Percentiles rank a stretch among this genome's conserved stretches.
Conservation (phyloP, 2,329 filamentous ascomycete genomes). For the Pseudogymnoascus sp. region DNA sequence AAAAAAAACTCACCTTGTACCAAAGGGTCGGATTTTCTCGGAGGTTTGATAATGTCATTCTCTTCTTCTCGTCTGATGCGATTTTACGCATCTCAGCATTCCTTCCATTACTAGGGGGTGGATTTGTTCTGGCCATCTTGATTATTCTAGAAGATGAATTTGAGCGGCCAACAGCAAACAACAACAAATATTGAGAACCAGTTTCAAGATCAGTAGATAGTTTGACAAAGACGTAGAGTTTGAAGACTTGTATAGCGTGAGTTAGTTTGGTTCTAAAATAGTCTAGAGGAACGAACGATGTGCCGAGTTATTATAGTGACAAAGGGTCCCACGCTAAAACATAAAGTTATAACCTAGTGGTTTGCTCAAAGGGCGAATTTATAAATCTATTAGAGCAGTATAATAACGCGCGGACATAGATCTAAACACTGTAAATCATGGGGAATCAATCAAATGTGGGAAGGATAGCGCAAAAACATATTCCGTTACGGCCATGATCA, state of each 20-base stretch:
- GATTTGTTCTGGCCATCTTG: neutral
- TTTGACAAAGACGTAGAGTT: neutral
- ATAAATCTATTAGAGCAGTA: neutral
- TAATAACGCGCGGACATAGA: neutral
- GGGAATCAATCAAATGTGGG: neutral
- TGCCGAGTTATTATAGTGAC: neutral
- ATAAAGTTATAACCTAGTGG: neutral
- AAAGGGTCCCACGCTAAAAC: neutral
- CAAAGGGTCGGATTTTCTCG: neutral
- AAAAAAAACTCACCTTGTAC: neutral
- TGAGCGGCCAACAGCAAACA: neutral
- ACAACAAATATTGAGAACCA: neutral
- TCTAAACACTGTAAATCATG: neutral
- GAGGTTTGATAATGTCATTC: neutral
- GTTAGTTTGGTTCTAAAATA: neutral
- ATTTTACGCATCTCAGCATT: neutral
- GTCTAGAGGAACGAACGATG: neutral
- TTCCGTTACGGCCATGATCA: neutral
- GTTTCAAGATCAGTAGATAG: neutral
- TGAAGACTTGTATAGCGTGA: neutral
- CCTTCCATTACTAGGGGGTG: neutral
- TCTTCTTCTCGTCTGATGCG: neutral
- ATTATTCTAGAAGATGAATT: neutral
- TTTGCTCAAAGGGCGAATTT: neutral
- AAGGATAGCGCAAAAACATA: neutral